These are phyloP conservation scores for Penicillium lividum DNA, from an alignment of 495 filamentous ascomycete species.

Conservation along the genomic window DNA sequence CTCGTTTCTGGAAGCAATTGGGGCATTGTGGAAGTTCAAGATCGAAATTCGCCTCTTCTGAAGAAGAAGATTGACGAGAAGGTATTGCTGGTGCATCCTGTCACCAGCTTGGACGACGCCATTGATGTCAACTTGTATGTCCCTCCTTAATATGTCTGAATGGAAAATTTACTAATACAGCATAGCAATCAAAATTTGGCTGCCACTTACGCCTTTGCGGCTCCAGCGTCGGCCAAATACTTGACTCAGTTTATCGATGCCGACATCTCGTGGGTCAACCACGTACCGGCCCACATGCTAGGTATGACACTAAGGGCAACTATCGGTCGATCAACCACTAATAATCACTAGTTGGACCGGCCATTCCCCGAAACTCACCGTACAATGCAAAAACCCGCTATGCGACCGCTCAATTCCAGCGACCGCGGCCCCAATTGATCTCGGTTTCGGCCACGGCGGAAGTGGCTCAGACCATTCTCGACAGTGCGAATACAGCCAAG, in stretches of 20 bases:
- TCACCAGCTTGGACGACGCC: constrained; percentile 48
- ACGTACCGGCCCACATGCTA: constrained; percentile 49
- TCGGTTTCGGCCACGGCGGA: constrained; percentile 10
- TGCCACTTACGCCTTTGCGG: constrained; percentile 53
- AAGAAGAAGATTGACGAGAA: constrained; percentile 34
- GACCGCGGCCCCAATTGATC: constrained; percentile 43
- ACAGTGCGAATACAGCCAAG: constrained; percentile 14
- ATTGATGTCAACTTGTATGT: constrained; percentile 41
- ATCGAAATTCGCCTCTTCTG: constrained; percentile 30
- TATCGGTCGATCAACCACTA: neutral
- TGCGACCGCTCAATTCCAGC: constrained; percentile 36
- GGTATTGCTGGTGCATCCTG: constrained; percentile 36
- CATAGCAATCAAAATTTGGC: constrained; percentile 33
- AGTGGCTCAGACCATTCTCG: constrained; percentile 19
- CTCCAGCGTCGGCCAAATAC: constrained; percentile 49
- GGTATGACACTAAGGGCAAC: constrained; percentile 16
- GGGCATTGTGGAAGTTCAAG: constrained; percentile 34
- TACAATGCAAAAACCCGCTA: constrained; percentile 39
- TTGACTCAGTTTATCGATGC: constrained; percentile 52
- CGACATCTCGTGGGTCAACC: constrained; percentile 50
- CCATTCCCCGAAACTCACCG: constrained; percentile 33
- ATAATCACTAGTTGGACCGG: constrained; percentile 36
- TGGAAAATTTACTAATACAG: neutral
- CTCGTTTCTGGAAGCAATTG: constrained; percentile 35
- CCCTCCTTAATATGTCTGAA: neutral